These are phyloP conservation scores for Polygonum aviculare DNA, from an alignment of 148 eudicot species.

Conservation along the genomic window DNA sequence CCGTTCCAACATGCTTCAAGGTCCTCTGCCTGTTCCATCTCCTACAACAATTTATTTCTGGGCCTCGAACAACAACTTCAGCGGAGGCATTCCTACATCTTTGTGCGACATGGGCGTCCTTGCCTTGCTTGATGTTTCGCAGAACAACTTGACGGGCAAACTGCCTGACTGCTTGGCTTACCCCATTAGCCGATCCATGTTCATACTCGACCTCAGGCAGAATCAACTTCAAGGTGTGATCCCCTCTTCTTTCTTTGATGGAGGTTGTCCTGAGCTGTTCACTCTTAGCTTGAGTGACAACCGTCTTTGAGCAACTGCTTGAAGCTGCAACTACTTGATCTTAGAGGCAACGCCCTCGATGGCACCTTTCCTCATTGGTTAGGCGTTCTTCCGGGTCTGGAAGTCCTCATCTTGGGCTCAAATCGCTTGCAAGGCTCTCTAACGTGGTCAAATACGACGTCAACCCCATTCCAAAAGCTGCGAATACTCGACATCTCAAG, in stretches of 20 bases:
- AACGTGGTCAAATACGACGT: not conserved
- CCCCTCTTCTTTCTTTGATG: not conserved
- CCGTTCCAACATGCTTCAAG: conserved; percentile 21
- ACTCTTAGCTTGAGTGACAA: conserved; percentile 2
- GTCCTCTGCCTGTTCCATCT: conserved; percentile 24
- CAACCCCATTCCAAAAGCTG: conserved; percentile 1
- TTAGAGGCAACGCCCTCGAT: conserved; percentile 9
- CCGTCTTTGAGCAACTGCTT: not conserved
- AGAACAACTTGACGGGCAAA: conserved; percentile 16
- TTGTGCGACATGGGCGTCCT: not conserved
- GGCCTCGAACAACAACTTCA: conserved; percentile 18
- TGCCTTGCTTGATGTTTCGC: conserved; percentile 12
- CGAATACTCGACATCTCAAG: conserved; percentile 17
- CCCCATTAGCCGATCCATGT: not conserved
- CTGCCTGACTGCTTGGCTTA: conserved; percentile 18
- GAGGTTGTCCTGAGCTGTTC: not conserved
- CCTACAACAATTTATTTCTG: conserved; percentile 6
- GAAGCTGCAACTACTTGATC: conserved; percentile 7
- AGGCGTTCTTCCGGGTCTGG: not conserved
- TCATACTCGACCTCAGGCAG: not conserved
- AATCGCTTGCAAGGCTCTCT: conserved; percentile 4
- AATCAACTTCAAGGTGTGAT: conserved; percentile 12
- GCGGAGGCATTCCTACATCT: conserved; percentile 4
- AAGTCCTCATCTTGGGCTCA: conserved; percentile 1
- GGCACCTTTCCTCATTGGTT: conserved; percentile 16